Evolutionary conservation across 2,329 filamentous ascomycete genomes (phyloP).

Genomic region (Byssothecium circinans): DNA sequence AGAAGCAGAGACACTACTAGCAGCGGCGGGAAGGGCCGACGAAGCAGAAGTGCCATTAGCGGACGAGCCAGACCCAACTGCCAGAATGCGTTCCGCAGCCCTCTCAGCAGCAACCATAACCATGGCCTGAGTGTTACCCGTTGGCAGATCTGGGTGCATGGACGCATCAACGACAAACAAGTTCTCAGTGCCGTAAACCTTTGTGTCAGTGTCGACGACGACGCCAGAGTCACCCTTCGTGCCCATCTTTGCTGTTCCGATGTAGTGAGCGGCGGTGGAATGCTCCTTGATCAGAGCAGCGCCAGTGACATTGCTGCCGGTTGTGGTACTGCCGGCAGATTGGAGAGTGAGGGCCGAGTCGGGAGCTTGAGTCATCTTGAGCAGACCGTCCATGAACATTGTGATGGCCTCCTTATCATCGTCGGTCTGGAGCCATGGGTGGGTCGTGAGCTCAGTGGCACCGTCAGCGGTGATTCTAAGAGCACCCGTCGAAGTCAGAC

Average conservation of each 20-base stretch:
- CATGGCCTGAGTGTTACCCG: slow-evolving; percentile 67
- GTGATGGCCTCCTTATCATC: slow-evolving; percentile 43
- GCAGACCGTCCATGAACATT: slow-evolving; percentile 51
- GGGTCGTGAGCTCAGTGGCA: slow-evolving; percentile 49
- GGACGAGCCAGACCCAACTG: slow-evolving; percentile 28
- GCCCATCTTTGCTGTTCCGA: slow-evolving; percentile 59
- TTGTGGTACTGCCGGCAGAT: slow-evolving; percentile 42
- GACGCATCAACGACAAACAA: slow-evolving; percentile 51
- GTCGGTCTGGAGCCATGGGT: slow-evolving; percentile 57
- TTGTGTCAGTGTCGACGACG: slow-evolving; percentile 52
- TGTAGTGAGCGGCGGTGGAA: slow-evolving; percentile 43
- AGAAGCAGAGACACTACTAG: not conserved
- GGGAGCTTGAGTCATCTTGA: slow-evolving; percentile 37
- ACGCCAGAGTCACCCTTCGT: slow-evolving; percentile 45
- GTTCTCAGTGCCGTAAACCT: slow-evolving; percentile 50
- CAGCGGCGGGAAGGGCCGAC: not conserved
- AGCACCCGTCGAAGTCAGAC: slow-evolving; percentile 61
- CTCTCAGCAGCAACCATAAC: slow-evolving; percentile 67
- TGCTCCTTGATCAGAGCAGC: slow-evolving; percentile 38
- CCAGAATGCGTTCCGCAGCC: slow-evolving; percentile 57
- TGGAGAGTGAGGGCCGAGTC: slow-evolving; percentile 34
- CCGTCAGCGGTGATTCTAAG: slow-evolving; percentile 47
- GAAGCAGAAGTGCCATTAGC: slow-evolving; percentile 2
- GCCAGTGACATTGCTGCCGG: slow-evolving; percentile 47
- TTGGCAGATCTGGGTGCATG: slow-evolving; percentile 67